phyloP scores from a whole-genome alignment of 805 yeast genomes.

The Candida boidinii region DNA sequence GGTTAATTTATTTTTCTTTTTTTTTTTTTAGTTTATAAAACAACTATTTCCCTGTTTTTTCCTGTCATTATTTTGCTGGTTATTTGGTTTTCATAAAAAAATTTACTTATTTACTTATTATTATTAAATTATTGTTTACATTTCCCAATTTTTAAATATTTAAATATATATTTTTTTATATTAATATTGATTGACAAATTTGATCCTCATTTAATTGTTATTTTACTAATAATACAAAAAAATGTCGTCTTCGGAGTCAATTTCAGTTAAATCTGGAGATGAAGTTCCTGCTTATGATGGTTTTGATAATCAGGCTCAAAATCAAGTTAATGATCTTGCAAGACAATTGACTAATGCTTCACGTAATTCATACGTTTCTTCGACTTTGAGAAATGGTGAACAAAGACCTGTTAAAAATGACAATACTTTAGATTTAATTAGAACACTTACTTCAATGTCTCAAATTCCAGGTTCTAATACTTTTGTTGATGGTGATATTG shows the following conservation, averaged over 20 bases:
- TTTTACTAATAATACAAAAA: too few relatives aligned
- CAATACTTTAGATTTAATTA: conserved; percentile 13
- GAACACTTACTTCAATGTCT: conserved; percentile 40
- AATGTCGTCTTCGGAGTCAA: conserved; percentile 11
- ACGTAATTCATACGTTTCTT: neutral
- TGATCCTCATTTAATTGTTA: too few relatives aligned
- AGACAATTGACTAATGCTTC: conserved; percentile 23
- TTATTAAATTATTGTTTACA: too few relatives aligned
- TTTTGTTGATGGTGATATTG: conserved; percentile 3
- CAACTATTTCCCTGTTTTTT: too few relatives aligned
- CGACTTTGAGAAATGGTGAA: neutral
- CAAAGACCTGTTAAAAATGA: conserved; percentile 1
- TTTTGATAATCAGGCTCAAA: conserved; percentile 24
- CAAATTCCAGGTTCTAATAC: conserved; percentile 34
- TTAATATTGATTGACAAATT: too few relatives aligned
- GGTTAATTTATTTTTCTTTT: too few relatives aligned
- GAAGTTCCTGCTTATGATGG: conserved; percentile 24
- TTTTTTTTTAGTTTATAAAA: too few relatives aligned
- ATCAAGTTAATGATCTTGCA: conserved; percentile 33
- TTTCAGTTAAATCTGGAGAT: conserved; percentile 17
- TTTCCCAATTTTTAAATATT: too few relatives aligned
- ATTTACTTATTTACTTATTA: too few relatives aligned
- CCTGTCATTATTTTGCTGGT: too few relatives aligned
- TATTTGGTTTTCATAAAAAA: too few relatives aligned
- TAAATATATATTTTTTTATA: too few relatives aligned